Conservation (phyloP, 345 rosid genomes). For the Hypericum perforatum region DNA sequence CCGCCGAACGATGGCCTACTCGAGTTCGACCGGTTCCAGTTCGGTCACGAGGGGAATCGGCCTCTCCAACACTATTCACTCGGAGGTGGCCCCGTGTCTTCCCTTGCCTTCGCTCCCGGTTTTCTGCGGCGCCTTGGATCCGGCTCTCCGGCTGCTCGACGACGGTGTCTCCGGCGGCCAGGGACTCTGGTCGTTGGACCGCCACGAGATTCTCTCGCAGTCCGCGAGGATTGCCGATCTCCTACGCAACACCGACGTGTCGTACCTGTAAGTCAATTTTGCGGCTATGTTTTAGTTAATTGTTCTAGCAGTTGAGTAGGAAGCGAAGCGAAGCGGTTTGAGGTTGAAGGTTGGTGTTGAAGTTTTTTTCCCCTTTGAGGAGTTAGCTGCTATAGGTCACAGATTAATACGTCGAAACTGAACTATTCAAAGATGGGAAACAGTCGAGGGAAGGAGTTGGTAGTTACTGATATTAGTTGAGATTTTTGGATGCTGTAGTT, state of each 20-base stretch:
- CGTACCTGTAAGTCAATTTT: slow-evolving; percentile 52
- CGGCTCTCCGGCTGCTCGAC: slow-evolving; percentile 55
- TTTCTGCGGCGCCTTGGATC: slow-evolving; percentile 72
- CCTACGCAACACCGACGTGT: slow-evolving; percentile 67
- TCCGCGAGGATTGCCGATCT: slow-evolving; percentile 64
- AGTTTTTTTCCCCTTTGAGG: too few species aligned
- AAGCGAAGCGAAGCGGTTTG: neutral
- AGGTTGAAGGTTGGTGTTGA: too few species aligned
- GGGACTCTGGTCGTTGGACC: slow-evolving; percentile 40
- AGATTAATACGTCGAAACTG: too few species aligned
- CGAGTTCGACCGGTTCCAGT: slow-evolving; percentile 30
- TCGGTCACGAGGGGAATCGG: slow-evolving; percentile 56
- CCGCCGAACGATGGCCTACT: slow-evolving; percentile 46
- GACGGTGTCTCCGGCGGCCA: slow-evolving; percentile 23
- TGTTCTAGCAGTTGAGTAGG: neutral
- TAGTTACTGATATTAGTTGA: too few species aligned
- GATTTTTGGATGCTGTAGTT: too few species aligned
- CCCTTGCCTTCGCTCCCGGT: slow-evolving; percentile 86
- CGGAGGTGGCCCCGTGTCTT: slow-evolving; percentile 84
- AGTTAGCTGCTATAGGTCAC: too few species aligned
- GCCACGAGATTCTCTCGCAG: slow-evolving; percentile 57
- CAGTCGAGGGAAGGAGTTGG: too few species aligned
- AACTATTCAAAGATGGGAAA: too few species aligned
- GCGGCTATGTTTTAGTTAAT: neutral
- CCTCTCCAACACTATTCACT: slow-evolving; percentile 77